Evolutionary conservation across 2,329 filamentous ascomycete genomes (phyloP), one percentile per base, ranked within the genome.

Genomic region (Colletotrichum lentis): DNA sequence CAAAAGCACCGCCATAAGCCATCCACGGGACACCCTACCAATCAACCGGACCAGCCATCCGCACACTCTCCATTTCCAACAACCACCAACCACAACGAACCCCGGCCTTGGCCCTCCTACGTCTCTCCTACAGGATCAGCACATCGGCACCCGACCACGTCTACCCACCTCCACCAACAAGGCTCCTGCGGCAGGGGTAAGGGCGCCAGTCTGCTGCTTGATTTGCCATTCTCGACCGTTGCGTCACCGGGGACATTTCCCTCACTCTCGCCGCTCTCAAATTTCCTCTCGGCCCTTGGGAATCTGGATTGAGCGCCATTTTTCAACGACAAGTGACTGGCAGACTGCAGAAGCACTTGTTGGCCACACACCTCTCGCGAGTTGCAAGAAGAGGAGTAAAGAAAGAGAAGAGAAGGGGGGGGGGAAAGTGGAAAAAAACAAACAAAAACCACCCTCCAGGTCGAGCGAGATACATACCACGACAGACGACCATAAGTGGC

Each of bases 111-210:
- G 47, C 65, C 54, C 27, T 8, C 27, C 27, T 31, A 20, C 35
- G 16, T 56, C 10, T 41, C 35, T 50, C 44, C 52, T 43, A 39
- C 46, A 31, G 31, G 57, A 59, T 64, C 62, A 68, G 62, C 55
- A 55, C 50, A 66, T 24, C 37, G 50, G 50, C 50, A 54, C 49
- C 41, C 47, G 50, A 35, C 61, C 31, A 35, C 31, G 31, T 35
- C 31, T 7, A 35, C 31, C 7, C 31, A 35, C 31, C 31, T 35
- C 31, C 31, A 47, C 56, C 52, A 53, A 55, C 47, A 65, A 35
- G 60, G 46, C 53, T 58, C 59, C 53, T 63, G 61, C 65, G 50
- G 61, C 65, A 64, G 61, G 60, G 62, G 63, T 44, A 35, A 46
- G 27, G 49, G 47, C 37, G 35, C 66, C 62, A 68, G 66, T 60